Evolutionary conservation across 148 eudicot species (phyloP).

Genomic region (Chenopodium album): DNA sequence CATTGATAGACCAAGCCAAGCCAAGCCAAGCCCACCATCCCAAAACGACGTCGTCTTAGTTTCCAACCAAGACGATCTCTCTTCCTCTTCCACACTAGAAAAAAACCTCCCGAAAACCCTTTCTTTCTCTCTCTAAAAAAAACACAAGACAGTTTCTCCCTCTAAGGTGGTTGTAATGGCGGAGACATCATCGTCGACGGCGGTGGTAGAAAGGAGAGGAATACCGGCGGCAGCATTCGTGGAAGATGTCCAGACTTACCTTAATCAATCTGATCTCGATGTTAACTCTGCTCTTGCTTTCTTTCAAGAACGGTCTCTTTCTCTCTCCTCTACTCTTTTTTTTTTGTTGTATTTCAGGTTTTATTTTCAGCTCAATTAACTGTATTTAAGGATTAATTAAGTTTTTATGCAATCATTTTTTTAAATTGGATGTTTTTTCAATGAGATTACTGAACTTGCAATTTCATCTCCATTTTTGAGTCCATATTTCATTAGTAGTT

Average conservation of each 20-base stretch:
- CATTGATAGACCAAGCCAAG: neutral
- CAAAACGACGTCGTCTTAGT: neutral
- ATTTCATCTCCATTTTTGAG: neutral
- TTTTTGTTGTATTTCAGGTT: neutral
- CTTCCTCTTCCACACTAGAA: neutral
- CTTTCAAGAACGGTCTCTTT: constrained; percentile 72
- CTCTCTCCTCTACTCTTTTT: constrained; percentile 9
- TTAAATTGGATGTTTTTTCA: neutral
- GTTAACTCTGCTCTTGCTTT: constrained; percentile 74
- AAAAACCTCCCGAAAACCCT: neutral
- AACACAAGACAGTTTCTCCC: neutral
- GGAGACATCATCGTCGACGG: constrained; percentile 19
- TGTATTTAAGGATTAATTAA: neutral
- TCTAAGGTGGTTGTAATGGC: constrained; percentile 19
- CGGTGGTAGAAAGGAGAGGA: constrained; percentile 60
- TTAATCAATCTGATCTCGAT: constrained; percentile 63
- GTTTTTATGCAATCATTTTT: neutral
- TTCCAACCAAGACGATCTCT: neutral
- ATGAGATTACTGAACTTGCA: neutral
- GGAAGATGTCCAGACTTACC: constrained; percentile 69
- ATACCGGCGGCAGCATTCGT: constrained; percentile 79
- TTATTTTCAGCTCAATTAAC: neutral
- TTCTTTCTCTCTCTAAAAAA: constrained; percentile 3
- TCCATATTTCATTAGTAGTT: neutral
- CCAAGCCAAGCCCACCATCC: neutral